A percentile compares a stretch with the other conserved stretches of the same genome.
Conservation (phyloP, 305 asterid species). For the Euphrasia arctica region DNA sequence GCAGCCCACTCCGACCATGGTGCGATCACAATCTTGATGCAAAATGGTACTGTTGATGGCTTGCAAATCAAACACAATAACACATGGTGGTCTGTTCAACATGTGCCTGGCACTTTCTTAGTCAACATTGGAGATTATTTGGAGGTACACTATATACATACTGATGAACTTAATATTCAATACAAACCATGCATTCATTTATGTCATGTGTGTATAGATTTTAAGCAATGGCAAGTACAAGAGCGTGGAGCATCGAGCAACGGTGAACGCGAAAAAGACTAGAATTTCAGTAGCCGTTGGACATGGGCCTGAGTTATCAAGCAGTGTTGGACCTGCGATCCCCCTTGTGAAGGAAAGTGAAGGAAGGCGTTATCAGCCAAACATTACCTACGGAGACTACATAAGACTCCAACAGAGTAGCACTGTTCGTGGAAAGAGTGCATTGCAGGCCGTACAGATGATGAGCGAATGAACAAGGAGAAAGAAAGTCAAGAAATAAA, state of each 20-base stretch:
- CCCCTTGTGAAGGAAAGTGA: conserved; percentile 25
- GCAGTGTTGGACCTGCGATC: conserved; percentile 33
- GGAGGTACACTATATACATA: conserved; percentile 35
- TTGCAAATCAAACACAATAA: conserved; percentile 47
- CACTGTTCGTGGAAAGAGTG: conserved; percentile 39
- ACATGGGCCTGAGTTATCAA: conserved; percentile 40
- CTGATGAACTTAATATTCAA: no score
- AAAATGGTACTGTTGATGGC: conserved; percentile 44
- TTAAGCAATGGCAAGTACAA: conserved; percentile 53
- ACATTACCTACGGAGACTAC: conserved; percentile 40
- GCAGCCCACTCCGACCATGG: conserved; percentile 67
- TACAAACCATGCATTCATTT: no score
- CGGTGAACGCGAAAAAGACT: conserved; percentile 32
- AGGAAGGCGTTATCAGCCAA: conserved; percentile 26
- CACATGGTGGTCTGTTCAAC: conserved; percentile 39
- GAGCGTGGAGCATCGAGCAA: conserved; percentile 60
- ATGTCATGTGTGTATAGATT: conserved; percentile 23
- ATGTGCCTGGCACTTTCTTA: conserved; percentile 43
- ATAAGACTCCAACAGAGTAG: conserved; percentile 41
- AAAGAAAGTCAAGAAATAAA: not conserved
- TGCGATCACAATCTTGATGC: conserved; percentile 51
- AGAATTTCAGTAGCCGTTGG: conserved; percentile 56
- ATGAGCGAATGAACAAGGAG: not conserved
- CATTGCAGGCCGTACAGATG: conserved; percentile 31
- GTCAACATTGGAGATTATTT: conserved; percentile 57